Evolutionary conservation across 2,329 filamentous ascomycete species (phyloP).

Genomic region (Peltaster fructicola): DNA sequence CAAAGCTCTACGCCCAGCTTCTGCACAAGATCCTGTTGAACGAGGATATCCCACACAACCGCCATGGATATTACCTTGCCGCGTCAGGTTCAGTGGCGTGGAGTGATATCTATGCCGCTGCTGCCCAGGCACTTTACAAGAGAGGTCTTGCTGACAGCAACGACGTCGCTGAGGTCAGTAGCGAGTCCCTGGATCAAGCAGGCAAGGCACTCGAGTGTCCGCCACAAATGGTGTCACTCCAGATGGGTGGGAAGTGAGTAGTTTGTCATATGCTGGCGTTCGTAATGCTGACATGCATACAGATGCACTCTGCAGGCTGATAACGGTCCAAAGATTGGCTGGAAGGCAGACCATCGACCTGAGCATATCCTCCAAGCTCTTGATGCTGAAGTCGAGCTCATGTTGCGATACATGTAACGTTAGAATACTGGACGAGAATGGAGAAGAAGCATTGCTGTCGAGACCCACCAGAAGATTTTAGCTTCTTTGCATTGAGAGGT

Average conservation of each 20-base stretch:
- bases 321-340: slow-evolving; percentile 27
- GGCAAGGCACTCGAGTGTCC: slow-evolving; percentile 21
- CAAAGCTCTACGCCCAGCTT: slow-evolving; percentile 28
- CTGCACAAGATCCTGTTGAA: slow-evolving; percentile 27
- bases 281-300: slow-evolving; percentile 3
- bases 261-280: neutral
- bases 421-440: no score
- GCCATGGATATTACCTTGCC: slow-evolving; percentile 34
- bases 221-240: slow-evolving; percentile 22
- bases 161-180: slow-evolving; percentile 20
- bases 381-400: slow-evolving; percentile 30
- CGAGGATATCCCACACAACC: slow-evolving; percentile 22
- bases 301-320: slow-evolving; percentile 29
- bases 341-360: slow-evolving; percentile 26
- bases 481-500: no score
- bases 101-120: slow-evolving; percentile 32
- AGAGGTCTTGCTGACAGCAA: slow-evolving; percentile 23
- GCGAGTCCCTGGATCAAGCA: slow-evolving; percentile 23
- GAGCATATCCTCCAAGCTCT: slow-evolving; percentile 31
- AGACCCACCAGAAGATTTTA: no score
- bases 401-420: slow-evolving; percentile 14
- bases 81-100: slow-evolving; percentile 31
- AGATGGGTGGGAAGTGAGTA: slow-evolving; percentile 28
- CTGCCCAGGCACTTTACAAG: slow-evolving; percentile 26
- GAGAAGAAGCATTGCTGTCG: no score